Percentiles rank a stretch among this genome's conserved stretches.
These are phyloP conservation scores for Ceraceosorus guamensis DNA, from an alignment of 1,284 basidiomycete species.

Conservation along the genomic window DNA sequence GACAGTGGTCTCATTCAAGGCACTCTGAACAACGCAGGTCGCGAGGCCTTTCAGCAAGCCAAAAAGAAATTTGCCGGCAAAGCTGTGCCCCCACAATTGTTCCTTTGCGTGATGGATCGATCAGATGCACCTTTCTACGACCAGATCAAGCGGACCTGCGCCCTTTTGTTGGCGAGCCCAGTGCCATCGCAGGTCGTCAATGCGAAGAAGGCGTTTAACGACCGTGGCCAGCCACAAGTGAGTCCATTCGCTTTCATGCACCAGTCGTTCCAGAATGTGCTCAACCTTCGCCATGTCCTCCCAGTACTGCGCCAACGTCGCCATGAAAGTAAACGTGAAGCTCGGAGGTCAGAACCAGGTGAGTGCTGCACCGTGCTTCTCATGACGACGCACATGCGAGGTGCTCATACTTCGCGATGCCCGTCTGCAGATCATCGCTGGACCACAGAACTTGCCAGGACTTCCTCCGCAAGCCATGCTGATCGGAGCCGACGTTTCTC, in stretches of 20 bases:
- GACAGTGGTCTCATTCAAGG: neutral
- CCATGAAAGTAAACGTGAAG: conserved; percentile 50
- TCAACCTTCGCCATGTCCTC: conserved; percentile 1
- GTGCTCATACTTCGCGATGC: neutral
- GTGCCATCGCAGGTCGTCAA: conserved; percentile 46
- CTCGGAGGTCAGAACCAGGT: conserved; percentile 51
- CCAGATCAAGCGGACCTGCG: conserved; percentile 49
- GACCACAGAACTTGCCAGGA: conserved; percentile 33
- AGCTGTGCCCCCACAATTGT: conserved; percentile 25
- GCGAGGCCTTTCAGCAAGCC: conserved; percentile 6
- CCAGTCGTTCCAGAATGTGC: too few species aligned
- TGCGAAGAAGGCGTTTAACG: conserved; percentile 24
- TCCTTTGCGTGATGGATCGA: conserved; percentile 24
- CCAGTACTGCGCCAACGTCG: conserved; percentile 52
- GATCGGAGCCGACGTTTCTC: conserved; percentile 49
- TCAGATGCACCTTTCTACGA: conserved; percentile 48
- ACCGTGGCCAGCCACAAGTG: conserved; percentile 23
- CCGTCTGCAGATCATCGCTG: conserved; percentile 8
- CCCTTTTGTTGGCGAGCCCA: conserved; percentile 44
- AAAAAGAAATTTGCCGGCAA: conserved; percentile 6
- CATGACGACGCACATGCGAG: neutral
- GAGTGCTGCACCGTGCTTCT: neutral
- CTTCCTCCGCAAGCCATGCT: conserved; percentile 49
- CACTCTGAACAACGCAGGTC: conserved; percentile 12
- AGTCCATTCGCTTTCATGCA: too few species aligned